Evolutionary conservation across 192 early-diverging fungal genomes (phyloP), one percentile per base, ranked within the genome.

Genomic region (Backusella psychrophila): DNA sequence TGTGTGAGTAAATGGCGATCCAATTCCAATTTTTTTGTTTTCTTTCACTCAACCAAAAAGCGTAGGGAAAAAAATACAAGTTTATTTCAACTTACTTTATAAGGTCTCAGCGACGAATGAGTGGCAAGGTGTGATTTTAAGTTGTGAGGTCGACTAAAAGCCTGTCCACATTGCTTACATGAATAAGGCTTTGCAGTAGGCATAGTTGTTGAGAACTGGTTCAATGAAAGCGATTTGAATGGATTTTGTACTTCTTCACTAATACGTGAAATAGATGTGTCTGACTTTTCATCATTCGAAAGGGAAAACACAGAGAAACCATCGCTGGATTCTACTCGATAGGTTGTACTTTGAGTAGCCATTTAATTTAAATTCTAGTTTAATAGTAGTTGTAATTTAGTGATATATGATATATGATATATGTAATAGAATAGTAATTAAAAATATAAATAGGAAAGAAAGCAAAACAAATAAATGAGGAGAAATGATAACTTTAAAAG

Each of bases 61-160:
- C 38, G 46, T 66, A 72, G 53, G 11, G 15, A 73, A 59, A 42
- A 63, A 71, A 59, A 44, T 19, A 5, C 15, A n/a, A 0, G 0
- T 68, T 59, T 38, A 15, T 71, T 44, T 33, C 31, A 66, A 23
- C 33, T 79, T 77, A 75, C 77, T 59, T 76, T 31, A 42, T 72
- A 78, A 12, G 81, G 75, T 21, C 77, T 75, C 41, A 65, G 74
- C 23, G 75, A 36, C 3, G 78, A 73, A 21, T 78, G 73, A 1
- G 75, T 82, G 6, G 77, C 59, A 15, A 73, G 72, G 71, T 78
- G 75, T 35, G 81, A 82, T 70, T 76, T 82, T 49, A 79, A 31
- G 65, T 82, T 82, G 35, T 78, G 56, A 0, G 72, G 69, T 17
- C 77, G 53, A 29, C 71, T 79, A 56, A 82, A 82, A 4, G 34